Evolutionary conservation across 2,329 filamentous ascomycete genomes (phyloP).

Genomic region (Aspergillus hiratsukae): DNA sequence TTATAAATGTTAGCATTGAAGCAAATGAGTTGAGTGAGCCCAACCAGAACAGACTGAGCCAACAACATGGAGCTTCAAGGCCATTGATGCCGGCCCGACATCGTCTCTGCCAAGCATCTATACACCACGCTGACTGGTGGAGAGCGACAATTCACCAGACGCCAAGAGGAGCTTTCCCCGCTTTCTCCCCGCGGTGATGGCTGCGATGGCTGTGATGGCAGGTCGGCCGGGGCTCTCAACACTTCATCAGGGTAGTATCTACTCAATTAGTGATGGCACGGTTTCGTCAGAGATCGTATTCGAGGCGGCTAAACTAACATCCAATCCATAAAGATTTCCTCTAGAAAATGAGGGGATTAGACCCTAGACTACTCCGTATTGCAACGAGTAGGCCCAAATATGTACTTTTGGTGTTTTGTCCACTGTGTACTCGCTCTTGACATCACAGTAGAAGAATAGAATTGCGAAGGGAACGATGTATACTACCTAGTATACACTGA

Average conservation of each 20-base stretch:
- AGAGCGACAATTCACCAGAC: not conserved
- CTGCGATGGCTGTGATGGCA: not conserved
- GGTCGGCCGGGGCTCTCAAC: not conserved
- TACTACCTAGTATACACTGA: not conserved
- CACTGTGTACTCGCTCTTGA: not conserved
- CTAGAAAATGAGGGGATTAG: too few relatives aligned
- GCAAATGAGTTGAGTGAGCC: not conserved
- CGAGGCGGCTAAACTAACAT: not conserved
- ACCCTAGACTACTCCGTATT: too few relatives aligned
- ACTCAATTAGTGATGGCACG: not conserved
- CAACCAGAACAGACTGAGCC: not conserved
- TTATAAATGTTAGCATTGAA: not conserved
- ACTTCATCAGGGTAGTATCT: not conserved
- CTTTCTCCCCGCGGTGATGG: not conserved
- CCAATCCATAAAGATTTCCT: too few relatives aligned
- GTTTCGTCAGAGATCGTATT: not conserved
- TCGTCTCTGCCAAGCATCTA: not conserved
- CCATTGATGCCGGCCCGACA: not conserved
- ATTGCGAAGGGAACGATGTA: not conserved
- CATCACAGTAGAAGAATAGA: not conserved
- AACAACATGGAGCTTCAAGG: too few relatives aligned
- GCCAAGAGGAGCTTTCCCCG: not conserved
- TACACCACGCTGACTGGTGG: not conserved
- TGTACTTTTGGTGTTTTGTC: not conserved
- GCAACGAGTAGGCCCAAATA: not conserved